Percentiles rank a stretch among this genome's conserved stretches.
These are phyloP conservation scores for Przewalskia tangutica DNA, from an alignment of 257 asterid genomes.

Conservation along the genomic window DNA sequence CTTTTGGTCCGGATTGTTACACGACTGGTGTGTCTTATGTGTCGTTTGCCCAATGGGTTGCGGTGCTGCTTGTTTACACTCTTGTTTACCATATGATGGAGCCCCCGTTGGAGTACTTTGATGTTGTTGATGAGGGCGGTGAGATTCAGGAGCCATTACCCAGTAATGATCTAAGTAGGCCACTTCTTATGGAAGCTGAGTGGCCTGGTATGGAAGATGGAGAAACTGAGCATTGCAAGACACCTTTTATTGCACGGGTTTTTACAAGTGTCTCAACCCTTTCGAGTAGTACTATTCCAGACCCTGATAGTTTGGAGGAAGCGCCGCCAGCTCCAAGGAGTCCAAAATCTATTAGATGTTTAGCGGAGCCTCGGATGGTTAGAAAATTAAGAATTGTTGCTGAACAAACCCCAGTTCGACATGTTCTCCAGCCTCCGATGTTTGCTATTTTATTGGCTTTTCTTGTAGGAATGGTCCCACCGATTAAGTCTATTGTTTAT, in stretches of 20 bases:
- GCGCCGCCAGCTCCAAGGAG: constrained; percentile 30
- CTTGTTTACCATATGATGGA: constrained; percentile 99
- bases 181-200: constrained; percentile 93
- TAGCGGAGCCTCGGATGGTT: constrained; percentile 76
- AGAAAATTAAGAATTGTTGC: constrained; percentile 67
- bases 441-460: constrained; percentile 72
- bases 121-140: constrained; percentile 34
- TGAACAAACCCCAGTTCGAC: constrained; percentile 62
- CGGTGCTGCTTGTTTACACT: constrained; percentile 80
- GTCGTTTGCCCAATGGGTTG: constrained; percentile 89
- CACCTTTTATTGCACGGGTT: constrained; percentile 62
- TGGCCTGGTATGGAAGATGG: constrained; percentile 97
- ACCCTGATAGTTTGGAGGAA: constrained; percentile 41
- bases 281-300: constrained; percentile 38
- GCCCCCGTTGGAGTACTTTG: constrained; percentile 68
- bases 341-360: constrained; percentile 58
- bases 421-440: constrained; percentile 83
- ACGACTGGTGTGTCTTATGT: constrained; percentile 72
- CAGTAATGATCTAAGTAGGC: constrained; percentile 56
- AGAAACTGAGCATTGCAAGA: constrained; percentile 75
- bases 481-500: constrained; percentile 51
- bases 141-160: constrained; percentile 47
- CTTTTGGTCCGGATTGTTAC: constrained; percentile 61
- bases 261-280: constrained; percentile 32
- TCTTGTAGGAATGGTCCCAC: constrained; percentile 72